A percentile compares a stretch with the other conserved stretches of the same genome.
Conservation (phyloP, 2,329 filamentous ascomycete species). For the Byssoonygena ceratinophila region DNA sequence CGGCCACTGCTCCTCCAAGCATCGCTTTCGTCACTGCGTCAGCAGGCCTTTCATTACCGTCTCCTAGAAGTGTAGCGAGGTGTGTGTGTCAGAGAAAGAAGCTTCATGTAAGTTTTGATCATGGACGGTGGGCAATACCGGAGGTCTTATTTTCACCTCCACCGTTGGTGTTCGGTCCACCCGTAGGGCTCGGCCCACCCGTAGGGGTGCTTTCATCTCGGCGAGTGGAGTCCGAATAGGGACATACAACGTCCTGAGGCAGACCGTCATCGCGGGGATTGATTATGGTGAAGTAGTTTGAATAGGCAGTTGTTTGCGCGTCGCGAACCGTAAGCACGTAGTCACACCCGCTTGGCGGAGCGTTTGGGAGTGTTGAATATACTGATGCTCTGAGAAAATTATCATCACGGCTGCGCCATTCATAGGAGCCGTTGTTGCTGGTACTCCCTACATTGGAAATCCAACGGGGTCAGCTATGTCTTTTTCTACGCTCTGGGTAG, state of each 20-base stretch:
- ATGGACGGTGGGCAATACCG: not conserved
- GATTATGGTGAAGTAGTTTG: slow-evolving; percentile 15
- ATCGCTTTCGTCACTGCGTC: slow-evolving; percentile 2
- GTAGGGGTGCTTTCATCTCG: not conserved
- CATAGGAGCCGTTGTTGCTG: slow-evolving; percentile 15
- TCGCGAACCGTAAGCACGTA: slow-evolving; percentile 13
- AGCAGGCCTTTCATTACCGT: not conserved
- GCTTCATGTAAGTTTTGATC: not conserved
- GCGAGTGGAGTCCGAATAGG: not conserved
- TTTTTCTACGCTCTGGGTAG: too few species aligned
- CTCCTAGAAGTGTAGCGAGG: not conserved
- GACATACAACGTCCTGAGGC: slow-evolving; percentile 7
- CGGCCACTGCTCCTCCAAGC: slow-evolving; percentile 14
- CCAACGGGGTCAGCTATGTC: not conserved
- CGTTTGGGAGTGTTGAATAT: slow-evolving; percentile 5
- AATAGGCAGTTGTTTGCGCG: slow-evolving; percentile 2
- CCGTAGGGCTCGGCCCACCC: too few species aligned
- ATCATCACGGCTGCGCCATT: slow-evolving; percentile 16
- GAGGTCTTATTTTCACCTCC: not conserved
- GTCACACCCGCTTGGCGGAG: slow-evolving; percentile 14
- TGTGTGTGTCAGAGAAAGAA: not conserved
- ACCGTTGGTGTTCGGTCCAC: not conserved
- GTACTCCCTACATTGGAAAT: slow-evolving; percentile 7
- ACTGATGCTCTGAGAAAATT: slow-evolving; percentile 9
- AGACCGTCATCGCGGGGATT: slow-evolving; percentile 14